Conservation (phyloP, 208 protist species). For the Porcisia deanei region DNA sequence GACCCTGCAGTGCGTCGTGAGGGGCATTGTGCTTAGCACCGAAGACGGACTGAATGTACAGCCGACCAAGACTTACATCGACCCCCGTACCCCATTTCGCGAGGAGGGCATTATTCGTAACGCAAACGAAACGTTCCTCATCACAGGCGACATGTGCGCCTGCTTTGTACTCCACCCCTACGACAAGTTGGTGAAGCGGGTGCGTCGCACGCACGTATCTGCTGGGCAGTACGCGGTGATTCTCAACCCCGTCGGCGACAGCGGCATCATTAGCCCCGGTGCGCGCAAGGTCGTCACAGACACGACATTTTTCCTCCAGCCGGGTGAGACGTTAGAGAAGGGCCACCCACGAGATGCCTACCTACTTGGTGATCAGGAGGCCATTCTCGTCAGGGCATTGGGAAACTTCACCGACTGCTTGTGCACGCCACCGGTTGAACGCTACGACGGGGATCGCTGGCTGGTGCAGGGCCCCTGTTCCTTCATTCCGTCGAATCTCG, state of each 20-base stretch:
- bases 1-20: conserved; percentile 53
- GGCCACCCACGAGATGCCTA: conserved; percentile 61
- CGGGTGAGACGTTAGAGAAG: conserved; percentile 71
- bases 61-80: conserved; percentile 81
- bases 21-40: conserved; percentile 59
- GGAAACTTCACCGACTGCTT: conserved; percentile 60
- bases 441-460: conserved; percentile 87
- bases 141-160: conserved; percentile 79
- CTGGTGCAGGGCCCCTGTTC: conserved; percentile 87
- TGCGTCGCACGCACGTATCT: conserved; percentile 66
- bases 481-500: conserved; percentile 57
- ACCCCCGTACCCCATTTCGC: conserved; percentile 66
- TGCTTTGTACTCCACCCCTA: conserved; percentile 93
- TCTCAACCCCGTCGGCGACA: conserved; percentile 32
- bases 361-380: conserved; percentile 80
- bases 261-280: conserved; percentile 2
- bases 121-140: conserved; percentile 76
- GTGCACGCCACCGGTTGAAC: conserved; percentile 30
- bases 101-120: conserved; percentile 55
- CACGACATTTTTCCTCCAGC: conserved; percentile 84
- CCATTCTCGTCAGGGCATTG: conserved; percentile 75
- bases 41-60: conserved; percentile 88
- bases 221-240: conserved; percentile 40
- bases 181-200: conserved; percentile 77
- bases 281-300: conserved; percentile 68